phyloP scores from a whole-genome alignment of 345 rosid species.

The Schrenkiella parvula region DNA sequence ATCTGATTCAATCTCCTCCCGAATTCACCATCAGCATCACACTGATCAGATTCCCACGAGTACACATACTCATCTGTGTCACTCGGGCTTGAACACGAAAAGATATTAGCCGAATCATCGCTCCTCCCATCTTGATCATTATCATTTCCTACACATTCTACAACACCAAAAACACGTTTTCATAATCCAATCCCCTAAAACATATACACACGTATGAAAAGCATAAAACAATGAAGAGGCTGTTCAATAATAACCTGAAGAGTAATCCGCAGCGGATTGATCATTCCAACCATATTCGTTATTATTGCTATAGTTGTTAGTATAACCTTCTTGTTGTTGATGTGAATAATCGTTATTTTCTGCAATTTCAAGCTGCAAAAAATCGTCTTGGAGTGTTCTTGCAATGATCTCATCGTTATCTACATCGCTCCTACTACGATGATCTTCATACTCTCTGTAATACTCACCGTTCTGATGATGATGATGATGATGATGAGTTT shows the following conservation, averaged over 20 bases:
- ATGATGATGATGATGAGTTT: constrained; percentile 16
- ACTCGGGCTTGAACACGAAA: constrained; percentile 64
- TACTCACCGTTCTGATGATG: constrained; percentile 37
- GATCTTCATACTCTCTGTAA: constrained; percentile 48
- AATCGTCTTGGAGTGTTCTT: constrained; percentile 77
- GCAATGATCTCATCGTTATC: constrained; percentile 91
- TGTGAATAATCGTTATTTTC: constrained; percentile 47
- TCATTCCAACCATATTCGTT: constrained; percentile 41
- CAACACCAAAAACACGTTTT: constrained; percentile 22
- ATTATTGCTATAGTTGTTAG: constrained; percentile 31
- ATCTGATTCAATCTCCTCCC: constrained; percentile 73
- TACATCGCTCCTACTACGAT: constrained; percentile 38
- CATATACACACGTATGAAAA: neutral
- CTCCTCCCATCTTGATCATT: constrained; percentile 47
- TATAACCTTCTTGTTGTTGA: constrained; percentile 29
- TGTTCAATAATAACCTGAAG: constrained; percentile 48
- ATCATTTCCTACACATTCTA: constrained; percentile 47
- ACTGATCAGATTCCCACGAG: constrained; percentile 62
- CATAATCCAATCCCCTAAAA: neutral
- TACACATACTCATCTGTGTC: constrained; percentile 52
- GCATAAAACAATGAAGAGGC: neutral
- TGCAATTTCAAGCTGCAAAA: constrained; percentile 61
- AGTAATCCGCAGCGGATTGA: constrained; percentile 37
- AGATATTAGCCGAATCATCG: constrained; percentile 43
- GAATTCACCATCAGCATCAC: constrained; percentile 65